phyloP scores from a whole-genome alignment of 1,139 yeast genomes.

The Zygoascus sp. region DNA sequence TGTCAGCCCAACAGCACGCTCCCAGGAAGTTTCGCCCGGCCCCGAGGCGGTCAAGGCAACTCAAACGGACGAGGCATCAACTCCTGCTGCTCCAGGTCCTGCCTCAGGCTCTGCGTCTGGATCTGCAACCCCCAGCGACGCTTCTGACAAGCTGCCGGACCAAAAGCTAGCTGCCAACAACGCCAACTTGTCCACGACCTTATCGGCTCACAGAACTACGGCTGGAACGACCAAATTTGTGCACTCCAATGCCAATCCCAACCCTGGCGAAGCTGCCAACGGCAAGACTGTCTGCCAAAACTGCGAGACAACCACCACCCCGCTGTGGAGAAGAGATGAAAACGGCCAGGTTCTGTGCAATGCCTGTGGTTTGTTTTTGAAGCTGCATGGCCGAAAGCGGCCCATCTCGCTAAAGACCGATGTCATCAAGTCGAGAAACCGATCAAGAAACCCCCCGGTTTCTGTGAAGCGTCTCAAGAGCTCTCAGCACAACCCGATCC shows the following conservation, averaged over 20 bases:
- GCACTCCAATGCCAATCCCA: constrained; percentile 1
- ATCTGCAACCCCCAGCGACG: neutral
- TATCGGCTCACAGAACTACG: neutral
- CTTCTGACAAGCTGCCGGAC: neutral
- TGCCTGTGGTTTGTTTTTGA: constrained; percentile 87
- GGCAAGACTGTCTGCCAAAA: constrained; percentile 66
- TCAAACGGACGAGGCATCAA: neutral
- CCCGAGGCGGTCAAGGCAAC: too few relatives aligned
- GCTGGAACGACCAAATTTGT: neutral
- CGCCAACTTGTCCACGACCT: neutral
- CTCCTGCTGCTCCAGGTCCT: neutral
- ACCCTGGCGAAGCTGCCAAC: constrained; percentile 3
- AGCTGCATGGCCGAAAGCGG: constrained; percentile 85
- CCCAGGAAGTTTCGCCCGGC: too few relatives aligned
- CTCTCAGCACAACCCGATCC: constrained; percentile 20
- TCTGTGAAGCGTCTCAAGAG: constrained; percentile 19
- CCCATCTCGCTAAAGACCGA: constrained; percentile 89
- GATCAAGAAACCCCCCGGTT: constrained; percentile 34
- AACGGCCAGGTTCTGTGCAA: constrained; percentile 88
- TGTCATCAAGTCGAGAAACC: constrained; percentile 82
- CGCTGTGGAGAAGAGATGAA: constrained; percentile 91
- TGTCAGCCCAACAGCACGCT: neutral
- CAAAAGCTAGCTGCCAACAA: neutral
- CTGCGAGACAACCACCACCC: constrained; percentile 88
- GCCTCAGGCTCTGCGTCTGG: neutral